Evolutionary conservation across 148 eudicot genomes (phyloP), one percentile per base, ranked within the genome.

Genomic region (Pharnaceum exiguum): DNA sequence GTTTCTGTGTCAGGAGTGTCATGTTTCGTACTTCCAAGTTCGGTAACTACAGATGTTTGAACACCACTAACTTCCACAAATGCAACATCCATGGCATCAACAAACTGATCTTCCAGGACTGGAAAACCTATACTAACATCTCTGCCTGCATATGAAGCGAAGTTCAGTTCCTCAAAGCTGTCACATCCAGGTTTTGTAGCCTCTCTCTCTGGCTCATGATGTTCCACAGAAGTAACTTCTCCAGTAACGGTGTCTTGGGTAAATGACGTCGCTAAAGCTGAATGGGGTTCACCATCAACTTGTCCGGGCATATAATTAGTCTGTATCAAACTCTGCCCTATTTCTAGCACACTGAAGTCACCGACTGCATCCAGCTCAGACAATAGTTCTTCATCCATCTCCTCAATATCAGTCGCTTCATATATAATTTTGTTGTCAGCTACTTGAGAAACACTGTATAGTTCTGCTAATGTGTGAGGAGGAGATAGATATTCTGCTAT

Each of bases 331-430:
- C 59, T 69, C 28, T 22, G 47, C 46, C 53, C 66, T 17, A 37
- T 51, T n/a, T 74, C 66, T 6, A 40, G 52, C 55, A 77, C 52
- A 58, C 80, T 66, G 60, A 84, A 90, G 71, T 90, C 97, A 36
- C 90, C 85, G 55, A 87, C 86, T 25, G 68, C 69, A 62, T 90
- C 95, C 66, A 90, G 69, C 70, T 87, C 94, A 32, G 73, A 73
- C 51, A 90, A 70, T 27, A 87, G 67, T 24, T 51, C 79, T 74
- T 87, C 89, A 51, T 87, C 82, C 70, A 87, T 69, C 62, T 76
- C 91, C 52, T 76, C 61, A 33, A 77, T 64, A 43, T 70, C 82
- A 62, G 70, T 75, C 7, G 22, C 79, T 5, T 31, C 17, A 9
- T 60, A 44, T 37, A 60, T 54, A 40, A 47, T n/a, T n/a, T 53